phyloP scores from a whole-genome alignment of 2,329 filamentous ascomycete species.

The Colletotrichum cereale region DNA sequence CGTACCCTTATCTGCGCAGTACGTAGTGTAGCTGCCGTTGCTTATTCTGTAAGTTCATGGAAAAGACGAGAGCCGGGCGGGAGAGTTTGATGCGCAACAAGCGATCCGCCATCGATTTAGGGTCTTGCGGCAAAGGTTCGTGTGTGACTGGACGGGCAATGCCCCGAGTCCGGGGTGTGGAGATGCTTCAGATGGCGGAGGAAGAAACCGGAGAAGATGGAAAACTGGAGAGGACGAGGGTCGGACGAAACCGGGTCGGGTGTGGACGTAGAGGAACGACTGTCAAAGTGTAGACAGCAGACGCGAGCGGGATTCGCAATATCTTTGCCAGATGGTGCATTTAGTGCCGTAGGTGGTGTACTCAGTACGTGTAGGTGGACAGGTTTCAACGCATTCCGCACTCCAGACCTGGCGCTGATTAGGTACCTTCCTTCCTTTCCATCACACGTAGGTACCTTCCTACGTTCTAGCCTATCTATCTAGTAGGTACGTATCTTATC shows the following conservation, averaged over 20 bases:
- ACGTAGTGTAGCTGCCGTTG: not conserved
- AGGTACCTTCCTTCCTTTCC: not conserved
- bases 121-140: constrained; percentile 22
- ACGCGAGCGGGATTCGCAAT: constrained; percentile 10
- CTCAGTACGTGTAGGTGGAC: constrained; percentile 11
- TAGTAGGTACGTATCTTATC: not conserved
- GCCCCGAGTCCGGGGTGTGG: constrained; percentile 10
- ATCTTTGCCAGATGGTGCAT: constrained; percentile 24
- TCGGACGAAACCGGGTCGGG: constrained; percentile 33
- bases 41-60: constrained; percentile 1
- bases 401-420: not conserved
- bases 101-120: constrained; percentile 14
- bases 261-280: constrained; percentile 27
- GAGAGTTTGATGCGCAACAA: constrained; percentile 32
- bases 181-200: constrained; percentile 37
- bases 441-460: not conserved
- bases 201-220: constrained; percentile 24
- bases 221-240: constrained; percentile 15
- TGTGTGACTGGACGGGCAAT: constrained; percentile 20
- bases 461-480: not conserved
- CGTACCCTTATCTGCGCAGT: no score
- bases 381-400: constrained; percentile 31
- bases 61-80: constrained; percentile 15
- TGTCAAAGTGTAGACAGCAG: not conserved
- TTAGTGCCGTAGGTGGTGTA: not conserved